Conservation (phyloP, 2,329 filamentous ascomycete genomes). For the Paecilomyces sp. region DNA sequence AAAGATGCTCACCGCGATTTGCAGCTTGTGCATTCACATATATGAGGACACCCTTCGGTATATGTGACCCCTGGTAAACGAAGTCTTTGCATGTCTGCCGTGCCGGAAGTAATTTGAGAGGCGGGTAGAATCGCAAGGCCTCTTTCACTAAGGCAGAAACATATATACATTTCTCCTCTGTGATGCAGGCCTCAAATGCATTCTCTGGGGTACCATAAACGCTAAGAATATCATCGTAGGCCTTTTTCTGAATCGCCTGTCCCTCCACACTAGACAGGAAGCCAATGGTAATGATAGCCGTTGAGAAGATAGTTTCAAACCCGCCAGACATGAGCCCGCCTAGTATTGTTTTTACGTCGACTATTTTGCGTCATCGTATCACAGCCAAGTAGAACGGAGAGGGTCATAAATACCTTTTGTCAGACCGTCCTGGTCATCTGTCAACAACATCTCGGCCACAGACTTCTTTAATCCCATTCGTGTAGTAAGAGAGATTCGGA, state of each 20-base stretch:
- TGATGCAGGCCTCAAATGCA: constrained; percentile 7
- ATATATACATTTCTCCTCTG: constrained; percentile 10
- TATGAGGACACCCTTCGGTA: background rate
- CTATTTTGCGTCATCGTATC: background rate
- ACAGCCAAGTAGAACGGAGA: background rate
- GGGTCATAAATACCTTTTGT: background rate
- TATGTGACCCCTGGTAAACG: constrained; percentile 1
- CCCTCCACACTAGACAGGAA: constrained; percentile 10
- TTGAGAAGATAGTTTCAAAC: constrained; percentile 13
- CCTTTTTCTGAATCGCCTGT: constrained; percentile 8
- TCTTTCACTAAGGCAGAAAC: constrained; percentile 10
- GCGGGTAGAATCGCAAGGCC: constrained; percentile 11
- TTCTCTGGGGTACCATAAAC: constrained; percentile 6
- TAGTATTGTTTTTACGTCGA: constrained; percentile 12
- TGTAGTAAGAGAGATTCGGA: background rate
- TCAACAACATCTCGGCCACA: background rate
- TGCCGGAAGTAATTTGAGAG: constrained; percentile 5
- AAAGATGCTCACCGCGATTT: background rate
- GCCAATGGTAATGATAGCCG: constrained; percentile 13
- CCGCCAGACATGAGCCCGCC: constrained; percentile 16
- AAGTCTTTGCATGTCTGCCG: constrained; percentile 6
- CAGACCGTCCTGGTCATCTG: background rate
- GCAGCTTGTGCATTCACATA: background rate
- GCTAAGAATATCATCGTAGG: constrained; percentile 9
- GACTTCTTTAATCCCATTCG: background rate